These are phyloP conservation scores for Vitellaria paradoxa DNA, from an alignment of 179 eudicot genomes.

Conservation along the genomic window DNA sequence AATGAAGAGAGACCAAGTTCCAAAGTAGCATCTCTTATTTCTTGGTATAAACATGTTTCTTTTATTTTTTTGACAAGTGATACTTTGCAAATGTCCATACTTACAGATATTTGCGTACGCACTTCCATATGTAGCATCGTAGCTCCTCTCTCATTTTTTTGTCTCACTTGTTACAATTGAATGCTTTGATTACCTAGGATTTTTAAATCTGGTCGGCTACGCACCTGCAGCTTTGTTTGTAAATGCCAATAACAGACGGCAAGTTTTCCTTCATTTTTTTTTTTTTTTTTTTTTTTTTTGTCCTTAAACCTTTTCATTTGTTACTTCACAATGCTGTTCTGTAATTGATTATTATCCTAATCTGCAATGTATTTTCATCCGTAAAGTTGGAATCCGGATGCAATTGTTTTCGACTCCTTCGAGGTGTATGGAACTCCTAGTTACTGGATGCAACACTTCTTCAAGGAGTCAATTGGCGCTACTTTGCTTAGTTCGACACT, in stretches of 20 bases:
- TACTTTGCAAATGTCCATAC: too few species aligned
- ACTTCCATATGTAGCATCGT: too few species aligned
- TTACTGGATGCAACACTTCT: slow-evolving; percentile 91
- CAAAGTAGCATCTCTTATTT: neutral
- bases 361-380: neutral
- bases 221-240: slow-evolving; percentile 96
- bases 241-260: slow-evolving; percentile 69
- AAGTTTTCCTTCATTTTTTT: too few species aligned
- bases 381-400: slow-evolving; percentile 74
- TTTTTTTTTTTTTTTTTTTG: too few species aligned
- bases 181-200: slow-evolving; percentile 3
- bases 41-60: neutral
- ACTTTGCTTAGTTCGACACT: slow-evolving; percentile 58
- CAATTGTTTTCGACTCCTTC: slow-evolving; percentile 78
- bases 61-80: too few species aligned
- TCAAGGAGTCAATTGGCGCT: slow-evolving; percentile 79
- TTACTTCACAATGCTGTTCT: neutral
- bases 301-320: neutral
- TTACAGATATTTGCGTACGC: too few species aligned
- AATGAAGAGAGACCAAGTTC: neutral
- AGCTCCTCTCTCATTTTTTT: neutral
- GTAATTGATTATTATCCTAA: neutral
- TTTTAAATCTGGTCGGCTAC: slow-evolving; percentile 45
- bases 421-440: slow-evolving; percentile 84
- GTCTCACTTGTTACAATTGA: neutral